Evolutionary conservation across 768 basidiomycete genomes (phyloP).

Genomic region (Boletus bicolor): DNA sequence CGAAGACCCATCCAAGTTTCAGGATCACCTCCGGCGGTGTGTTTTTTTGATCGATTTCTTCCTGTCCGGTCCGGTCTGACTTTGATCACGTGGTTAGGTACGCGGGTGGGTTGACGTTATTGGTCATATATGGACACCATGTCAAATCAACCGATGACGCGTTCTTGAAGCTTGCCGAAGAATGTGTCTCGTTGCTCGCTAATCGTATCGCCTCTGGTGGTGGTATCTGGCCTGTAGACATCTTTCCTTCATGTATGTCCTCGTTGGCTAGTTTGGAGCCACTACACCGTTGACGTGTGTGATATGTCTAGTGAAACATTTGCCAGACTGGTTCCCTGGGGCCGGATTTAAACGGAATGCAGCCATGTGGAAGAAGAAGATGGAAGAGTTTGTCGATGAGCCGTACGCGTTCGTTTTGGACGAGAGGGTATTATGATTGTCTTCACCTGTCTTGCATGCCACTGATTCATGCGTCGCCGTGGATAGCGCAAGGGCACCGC

Average conservation of each 20-base stretch:
- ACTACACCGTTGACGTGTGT: not conserved
- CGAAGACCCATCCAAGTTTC: constrained; percentile 35
- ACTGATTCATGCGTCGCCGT: not conserved
- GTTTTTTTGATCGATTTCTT: too few species aligned
- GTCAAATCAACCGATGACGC: constrained; percentile 38
- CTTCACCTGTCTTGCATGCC: not conserved
- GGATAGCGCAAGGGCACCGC: constrained; percentile 36
- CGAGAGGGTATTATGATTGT: constrained; percentile 43
- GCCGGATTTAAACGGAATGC: constrained; percentile 64
- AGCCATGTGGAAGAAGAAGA: constrained; percentile 55
- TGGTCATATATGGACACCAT: constrained; percentile 62
- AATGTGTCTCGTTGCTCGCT: constrained; percentile 39
- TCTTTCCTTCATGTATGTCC: constrained; percentile 35
- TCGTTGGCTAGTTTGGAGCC: not conserved
- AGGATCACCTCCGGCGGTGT: constrained; percentile 36
- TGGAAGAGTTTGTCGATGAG: constrained; percentile 60
- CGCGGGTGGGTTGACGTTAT: constrained; percentile 52
- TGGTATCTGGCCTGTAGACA: constrained; percentile 42
- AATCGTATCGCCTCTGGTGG: constrained; percentile 44
- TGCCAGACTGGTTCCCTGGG: constrained; percentile 62
- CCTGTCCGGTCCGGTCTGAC: not conserved
- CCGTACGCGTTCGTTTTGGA: constrained; percentile 59
- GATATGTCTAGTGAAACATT: constrained; percentile 40
- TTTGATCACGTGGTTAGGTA: constrained; percentile 36
- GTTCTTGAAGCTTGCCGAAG: constrained; percentile 41